Conservation (phyloP, 176 grass and related monocot species). For the Chloris gayana region DNA sequence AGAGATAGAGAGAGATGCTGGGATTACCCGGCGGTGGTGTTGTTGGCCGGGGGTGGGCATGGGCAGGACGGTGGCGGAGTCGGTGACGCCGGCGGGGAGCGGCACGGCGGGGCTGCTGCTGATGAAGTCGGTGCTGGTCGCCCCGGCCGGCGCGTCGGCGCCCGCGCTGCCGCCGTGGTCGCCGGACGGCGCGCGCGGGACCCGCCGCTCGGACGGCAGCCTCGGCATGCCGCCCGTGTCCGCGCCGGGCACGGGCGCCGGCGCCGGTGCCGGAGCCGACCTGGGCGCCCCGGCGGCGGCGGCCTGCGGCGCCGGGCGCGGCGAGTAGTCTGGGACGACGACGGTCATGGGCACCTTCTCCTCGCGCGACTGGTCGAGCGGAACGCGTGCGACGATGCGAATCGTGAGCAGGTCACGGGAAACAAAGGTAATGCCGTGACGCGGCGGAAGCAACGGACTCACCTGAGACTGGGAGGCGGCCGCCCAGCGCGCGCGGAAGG, state of each 20-base stretch:
- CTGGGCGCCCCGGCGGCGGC: background rate
- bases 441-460: background rate
- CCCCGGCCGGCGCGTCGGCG: slow-evolving; percentile 29
- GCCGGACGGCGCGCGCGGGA: slow-evolving; percentile 15
- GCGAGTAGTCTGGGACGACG: slow-evolving; percentile 46
- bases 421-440: background rate
- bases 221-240: slow-evolving; percentile 54
- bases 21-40: slow-evolving; percentile 44
- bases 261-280: background rate
- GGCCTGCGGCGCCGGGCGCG: slow-evolving; percentile 23
- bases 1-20: background rate
- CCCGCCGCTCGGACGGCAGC: slow-evolving; percentile 59
- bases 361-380: slow-evolving; percentile 11
- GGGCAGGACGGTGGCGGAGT: slow-evolving; percentile 74
- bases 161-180: background rate
- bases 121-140: slow-evolving; percentile 68
- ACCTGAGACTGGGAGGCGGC: background rate
- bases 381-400: background rate
- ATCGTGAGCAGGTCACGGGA: background rate
- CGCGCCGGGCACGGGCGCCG: background rate
- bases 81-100: slow-evolving; percentile 72
- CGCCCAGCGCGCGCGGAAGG: slow-evolving; percentile 26
- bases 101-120: slow-evolving; percentile 86
- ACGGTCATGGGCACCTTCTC: slow-evolving; percentile 54
- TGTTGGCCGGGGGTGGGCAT: slow-evolving; percentile 55